Base-by-base conservation (phyloP, 164 flowering plant species). In the Vitis vinifera region DNA sequence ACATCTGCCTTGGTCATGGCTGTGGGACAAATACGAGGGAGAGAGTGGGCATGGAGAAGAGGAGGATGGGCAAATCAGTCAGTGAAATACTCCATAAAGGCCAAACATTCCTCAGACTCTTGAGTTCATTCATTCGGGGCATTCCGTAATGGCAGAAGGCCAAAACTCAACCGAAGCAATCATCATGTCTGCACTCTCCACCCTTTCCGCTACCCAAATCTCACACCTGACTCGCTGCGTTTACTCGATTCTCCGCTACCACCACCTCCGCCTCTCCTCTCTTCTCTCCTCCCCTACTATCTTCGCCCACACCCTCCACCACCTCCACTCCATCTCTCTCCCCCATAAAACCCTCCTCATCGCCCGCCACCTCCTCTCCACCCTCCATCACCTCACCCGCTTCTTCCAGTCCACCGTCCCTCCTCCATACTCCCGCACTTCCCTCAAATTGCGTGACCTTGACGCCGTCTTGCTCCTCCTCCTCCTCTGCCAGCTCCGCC, bases 291-390 rank as follows among this genome's bases (percentile, higher is more conserved):
- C 91, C 67, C 85, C 90, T 1, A 7, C 73, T 37, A 88, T 76
- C 71, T 90, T 91, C 87, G 59, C 83, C 68, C 84, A 72, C 79
- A 78, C 92, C 60, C 85, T 92, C 77, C 84, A 65, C 76, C 87
- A 79, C 86, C 93, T 92, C 77, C 81, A 83, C 68, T 73, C 91
- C 71, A 90, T 92, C 78, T 84, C 93, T 58, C 86, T 94, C 79
- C 80, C 77, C 69, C 69, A 81, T 50, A 93, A 93, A 63, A 70
- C 92, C 71, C 78, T 77, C 62, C 88, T 93, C 75, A 74, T 94
- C 23, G 89, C 97, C 59, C 84, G 80, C 62, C 82, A 82, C 75
- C 93, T 88, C 78, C 83, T 87, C 62, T 72, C 81, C 75, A 71
- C 83, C 67, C 91, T 94, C 66, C 80, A 67, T 69, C 82, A 68